phyloP scores from a whole-genome alignment of 1,139 yeast species.

The Pichia sp. region DNA sequence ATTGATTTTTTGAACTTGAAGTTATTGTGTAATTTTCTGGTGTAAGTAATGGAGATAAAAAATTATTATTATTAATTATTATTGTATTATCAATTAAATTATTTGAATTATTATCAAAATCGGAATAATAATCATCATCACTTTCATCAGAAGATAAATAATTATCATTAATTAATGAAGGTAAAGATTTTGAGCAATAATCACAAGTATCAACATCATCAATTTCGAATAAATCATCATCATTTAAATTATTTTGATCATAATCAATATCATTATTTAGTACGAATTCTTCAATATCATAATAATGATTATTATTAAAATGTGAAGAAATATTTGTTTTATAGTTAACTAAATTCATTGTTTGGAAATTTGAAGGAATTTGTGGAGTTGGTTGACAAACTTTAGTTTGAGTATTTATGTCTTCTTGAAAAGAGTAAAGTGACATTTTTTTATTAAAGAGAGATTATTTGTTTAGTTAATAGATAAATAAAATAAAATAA shows the following conservation, averaged over 20 bases:
- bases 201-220: slow-evolving; percentile 11
- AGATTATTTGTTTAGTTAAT: neutral
- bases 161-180: neutral
- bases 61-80: neutral
- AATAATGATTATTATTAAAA: neutral
- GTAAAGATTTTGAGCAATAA: neutral
- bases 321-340: neutral
- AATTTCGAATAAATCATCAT: slow-evolving; percentile 9
- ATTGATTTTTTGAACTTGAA: neutral
- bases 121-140: neutral
- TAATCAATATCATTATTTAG: neutral
- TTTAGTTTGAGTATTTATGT: slow-evolving; percentile 1
- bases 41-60: neutral
- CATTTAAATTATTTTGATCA: neutral
- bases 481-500: neutral
- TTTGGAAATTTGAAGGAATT: neutral
- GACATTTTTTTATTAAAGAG: neutral
- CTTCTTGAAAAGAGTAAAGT: neutral
- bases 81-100: neutral
- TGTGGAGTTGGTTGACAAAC: slow-evolving; percentile 3
- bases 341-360: neutral
- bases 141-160: neutral
- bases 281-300: neutral
- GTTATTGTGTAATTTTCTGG: neutral
- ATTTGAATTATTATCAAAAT: neutral